Percentiles rank a stretch among this genome's conserved stretches.
phyloP scores from a whole-genome alignment of 495 filamentous ascomycete genomes.

The Aspergillus campestris region DNA sequence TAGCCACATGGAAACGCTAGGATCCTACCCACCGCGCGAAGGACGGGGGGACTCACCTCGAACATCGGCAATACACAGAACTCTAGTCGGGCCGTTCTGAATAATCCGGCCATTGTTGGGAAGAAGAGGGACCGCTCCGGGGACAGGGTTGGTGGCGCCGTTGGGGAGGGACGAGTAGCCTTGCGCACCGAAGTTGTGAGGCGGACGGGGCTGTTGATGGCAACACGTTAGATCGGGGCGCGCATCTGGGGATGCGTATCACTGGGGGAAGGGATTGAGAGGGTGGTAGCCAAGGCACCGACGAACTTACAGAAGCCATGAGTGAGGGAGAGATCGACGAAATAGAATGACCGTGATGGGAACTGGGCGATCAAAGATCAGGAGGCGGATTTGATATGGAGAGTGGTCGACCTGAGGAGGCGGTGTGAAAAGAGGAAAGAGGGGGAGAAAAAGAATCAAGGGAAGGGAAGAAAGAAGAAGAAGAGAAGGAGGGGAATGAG shows the following conservation, averaged over 20 bases:
- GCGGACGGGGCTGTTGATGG: constrained; percentile 32
- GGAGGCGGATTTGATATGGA: too few species aligned
- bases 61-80: constrained; percentile 96
- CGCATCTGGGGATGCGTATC: constrained; percentile 1
- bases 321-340: constrained; percentile 10
- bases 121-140: constrained; percentile 46
- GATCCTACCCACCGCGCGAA: too few species aligned
- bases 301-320: constrained; percentile 49
- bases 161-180: constrained; percentile 41
- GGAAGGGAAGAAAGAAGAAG: constrained; percentile 14
- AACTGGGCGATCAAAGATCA: too few species aligned
- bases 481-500: constrained; percentile 13
- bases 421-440: constrained; percentile 2
- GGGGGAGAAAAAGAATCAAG: constrained; percentile 10
- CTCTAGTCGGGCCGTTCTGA: constrained; percentile 73
- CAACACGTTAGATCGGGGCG: too few species aligned
- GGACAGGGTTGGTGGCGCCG: constrained; percentile 40
- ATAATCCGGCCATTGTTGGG: constrained; percentile 67
- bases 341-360: constrained; percentile 1
- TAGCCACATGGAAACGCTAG: constrained; percentile 1
- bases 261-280: constrained; percentile 1
- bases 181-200: constrained; percentile 39
- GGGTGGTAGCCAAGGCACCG: constrained; percentile 8
- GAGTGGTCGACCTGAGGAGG: too few species aligned
- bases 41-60: constrained; percentile 59